Percentiles rank a stretch among this genome's conserved stretches.
Conservation (phyloP, 176 grass and related monocot species). For the Oryza australiensis region DNA sequence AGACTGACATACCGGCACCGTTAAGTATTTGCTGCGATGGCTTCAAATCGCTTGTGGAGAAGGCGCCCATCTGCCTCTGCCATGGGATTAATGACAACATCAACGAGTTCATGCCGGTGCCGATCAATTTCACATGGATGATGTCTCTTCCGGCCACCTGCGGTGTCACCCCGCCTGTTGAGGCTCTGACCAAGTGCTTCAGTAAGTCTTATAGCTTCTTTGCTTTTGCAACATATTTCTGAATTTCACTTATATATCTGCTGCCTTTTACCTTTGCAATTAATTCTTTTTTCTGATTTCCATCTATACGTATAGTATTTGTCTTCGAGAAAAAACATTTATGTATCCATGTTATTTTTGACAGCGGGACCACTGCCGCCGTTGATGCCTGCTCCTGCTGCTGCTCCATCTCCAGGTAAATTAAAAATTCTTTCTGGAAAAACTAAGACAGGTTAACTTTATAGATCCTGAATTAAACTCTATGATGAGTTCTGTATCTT, state of each 20-base stretch:
- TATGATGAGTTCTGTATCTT: background rate
- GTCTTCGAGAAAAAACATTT: background rate
- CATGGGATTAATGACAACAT: conserved; percentile 25
- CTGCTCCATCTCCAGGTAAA: background rate
- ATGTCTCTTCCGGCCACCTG: conserved; percentile 21
- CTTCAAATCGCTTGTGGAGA: background rate
- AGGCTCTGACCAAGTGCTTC: conserved; percentile 14
- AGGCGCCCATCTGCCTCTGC: conserved; percentile 38
- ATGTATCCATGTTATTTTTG: background rate
- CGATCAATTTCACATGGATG: conserved; percentile 9
- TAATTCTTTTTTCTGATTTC: background rate
- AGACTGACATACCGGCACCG: background rate
- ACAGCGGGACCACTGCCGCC: background rate
- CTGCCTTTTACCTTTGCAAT: background rate
- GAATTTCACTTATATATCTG: too few relatives aligned
- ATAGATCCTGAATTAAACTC: background rate
- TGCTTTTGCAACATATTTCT: background rate
- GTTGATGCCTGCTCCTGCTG: background rate
- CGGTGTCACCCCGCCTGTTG: background rate
- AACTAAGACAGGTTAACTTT: too few relatives aligned
- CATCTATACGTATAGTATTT: background rate
- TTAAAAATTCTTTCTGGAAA: background rate
- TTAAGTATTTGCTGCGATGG: conserved; percentile 15
- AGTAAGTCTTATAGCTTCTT: background rate
- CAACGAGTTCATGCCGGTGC: conserved; percentile 26